A percentile compares a stretch with the other conserved stretches of the same genome.
Conservation (phyloP, 139 green algal species). For the Chlamydomonas schloesseri region DNA sequence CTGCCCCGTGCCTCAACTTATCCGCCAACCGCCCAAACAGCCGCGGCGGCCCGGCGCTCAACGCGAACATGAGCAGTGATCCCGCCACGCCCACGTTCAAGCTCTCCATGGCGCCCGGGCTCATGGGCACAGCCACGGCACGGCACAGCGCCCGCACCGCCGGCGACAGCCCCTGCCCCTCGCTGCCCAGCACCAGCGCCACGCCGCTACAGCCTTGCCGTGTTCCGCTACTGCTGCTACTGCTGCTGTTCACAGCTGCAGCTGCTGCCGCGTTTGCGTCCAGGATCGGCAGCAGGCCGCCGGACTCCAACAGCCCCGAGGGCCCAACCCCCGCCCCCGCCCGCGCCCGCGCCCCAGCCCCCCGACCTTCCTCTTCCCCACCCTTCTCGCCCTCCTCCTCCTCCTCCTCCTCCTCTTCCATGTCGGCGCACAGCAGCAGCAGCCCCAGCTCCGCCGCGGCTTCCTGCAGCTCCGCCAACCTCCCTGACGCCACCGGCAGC, state of each 20-base stretch:
- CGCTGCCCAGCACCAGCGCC: conserved; percentile 83
- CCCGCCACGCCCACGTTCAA: conserved; percentile 88
- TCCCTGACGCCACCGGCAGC: conserved; percentile 30
- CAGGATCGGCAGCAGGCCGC: background rate
- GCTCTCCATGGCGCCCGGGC: conserved; percentile 73
- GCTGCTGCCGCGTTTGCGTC: background rate
- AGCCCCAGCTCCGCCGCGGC: conserved; percentile 40
- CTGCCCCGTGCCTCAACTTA: no score
- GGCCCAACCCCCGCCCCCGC: no score
- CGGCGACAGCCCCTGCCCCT: conserved; percentile 80
- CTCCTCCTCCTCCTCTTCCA: conserved; percentile 50
- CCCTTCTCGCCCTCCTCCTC: background rate
- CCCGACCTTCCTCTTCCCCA: conserved; percentile 18
- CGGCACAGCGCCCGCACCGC: conserved; percentile 51
- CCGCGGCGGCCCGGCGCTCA: conserved; percentile 47
- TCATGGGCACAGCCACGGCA: conserved; percentile 79
- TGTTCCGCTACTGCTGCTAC: background rate
- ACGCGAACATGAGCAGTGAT: conserved; percentile 62
- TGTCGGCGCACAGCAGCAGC: conserved; percentile 67
- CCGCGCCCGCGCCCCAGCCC: no score
- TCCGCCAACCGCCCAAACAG: conserved; percentile 21
- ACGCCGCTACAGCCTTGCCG: conserved; percentile 3
- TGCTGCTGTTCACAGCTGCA: no score
- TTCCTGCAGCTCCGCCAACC: conserved; percentile 45
- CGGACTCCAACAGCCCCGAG: background rate